These are phyloP conservation scores for Suhomyces bokatorum DNA, from an alignment of 1,139 yeast genomes.

Conservation along the genomic window DNA sequence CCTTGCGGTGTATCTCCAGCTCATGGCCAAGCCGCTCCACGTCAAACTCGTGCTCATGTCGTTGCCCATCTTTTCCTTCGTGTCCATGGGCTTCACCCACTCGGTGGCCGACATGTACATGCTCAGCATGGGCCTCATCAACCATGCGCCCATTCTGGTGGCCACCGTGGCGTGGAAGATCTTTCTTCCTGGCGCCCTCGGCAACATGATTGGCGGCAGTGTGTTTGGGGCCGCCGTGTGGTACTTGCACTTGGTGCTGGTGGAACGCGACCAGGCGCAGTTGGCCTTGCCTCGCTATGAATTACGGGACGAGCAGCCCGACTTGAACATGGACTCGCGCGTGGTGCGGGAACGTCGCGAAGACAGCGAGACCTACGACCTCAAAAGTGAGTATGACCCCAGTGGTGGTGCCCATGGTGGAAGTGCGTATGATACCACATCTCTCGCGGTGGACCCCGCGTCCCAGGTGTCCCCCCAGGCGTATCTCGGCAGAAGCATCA, in stretches of 20 bases:
- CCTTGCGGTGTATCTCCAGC: slow-evolving; percentile 70
- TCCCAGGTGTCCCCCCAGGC: not conserved
- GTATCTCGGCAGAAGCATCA: slow-evolving; percentile 3
- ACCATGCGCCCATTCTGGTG: slow-evolving; percentile 61
- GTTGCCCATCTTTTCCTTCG: slow-evolving; percentile 73
- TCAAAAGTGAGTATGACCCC: not conserved
- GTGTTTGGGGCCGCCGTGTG: slow-evolving; percentile 66
- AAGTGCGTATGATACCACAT: not conserved
- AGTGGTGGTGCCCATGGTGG: no score
- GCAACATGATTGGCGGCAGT: slow-evolving; percentile 71
- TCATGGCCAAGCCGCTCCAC: slow-evolving; percentile 79
- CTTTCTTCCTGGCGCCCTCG: slow-evolving; percentile 64
- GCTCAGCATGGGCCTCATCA: slow-evolving; percentile 63
- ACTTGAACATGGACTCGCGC: slow-evolving; percentile 71
- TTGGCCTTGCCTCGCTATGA: slow-evolving; percentile 66
- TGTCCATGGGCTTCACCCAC: slow-evolving; percentile 72
- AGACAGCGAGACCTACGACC: not conserved
- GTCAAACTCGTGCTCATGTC: slow-evolving; percentile 67
- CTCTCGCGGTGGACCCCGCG: not conserved
- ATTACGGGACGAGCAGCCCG: slow-evolving; percentile 77
- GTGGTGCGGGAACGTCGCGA: slow-evolving; percentile 41
- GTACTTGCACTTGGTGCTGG: slow-evolving; percentile 67
- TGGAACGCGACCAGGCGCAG: slow-evolving; percentile 62
- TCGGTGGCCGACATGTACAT: slow-evolving; percentile 80
- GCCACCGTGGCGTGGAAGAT: slow-evolving; percentile 71